Percentiles rank a stretch among this genome's conserved stretches.
Conservation (phyloP, 805 yeast genomes). For the Cyberlindnera meyerae region DNA sequence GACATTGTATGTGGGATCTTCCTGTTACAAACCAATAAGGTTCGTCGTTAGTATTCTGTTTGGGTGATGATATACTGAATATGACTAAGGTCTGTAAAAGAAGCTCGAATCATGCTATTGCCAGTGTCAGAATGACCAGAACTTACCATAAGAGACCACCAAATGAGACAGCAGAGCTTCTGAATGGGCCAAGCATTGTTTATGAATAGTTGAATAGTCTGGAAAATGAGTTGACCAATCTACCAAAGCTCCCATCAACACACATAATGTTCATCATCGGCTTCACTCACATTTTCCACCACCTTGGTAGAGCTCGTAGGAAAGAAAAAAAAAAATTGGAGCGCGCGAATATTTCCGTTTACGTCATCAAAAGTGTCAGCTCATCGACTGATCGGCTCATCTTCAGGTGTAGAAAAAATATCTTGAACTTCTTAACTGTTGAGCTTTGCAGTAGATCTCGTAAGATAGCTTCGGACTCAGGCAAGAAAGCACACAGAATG, state of each 20-base stretch:
- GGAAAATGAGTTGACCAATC: no score
- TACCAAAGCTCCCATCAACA: no score
- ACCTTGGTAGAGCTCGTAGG: not conserved
- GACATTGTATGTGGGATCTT: conserved; percentile 78
- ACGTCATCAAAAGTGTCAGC: not conserved
- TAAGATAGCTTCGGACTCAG: not conserved
- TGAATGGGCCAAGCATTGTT: conserved; percentile 69
- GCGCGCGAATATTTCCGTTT: not conserved
- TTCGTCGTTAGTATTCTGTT: conserved; percentile 7
- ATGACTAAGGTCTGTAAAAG: no score
- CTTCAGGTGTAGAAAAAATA: not conserved
- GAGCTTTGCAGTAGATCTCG: not conserved
- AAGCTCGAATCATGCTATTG: no score
- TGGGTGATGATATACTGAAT: no score
- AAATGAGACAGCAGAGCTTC: conserved; percentile 45
- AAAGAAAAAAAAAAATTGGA: not conserved
- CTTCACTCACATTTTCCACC: not conserved
- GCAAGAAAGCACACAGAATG: conserved; percentile 8
- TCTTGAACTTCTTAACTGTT: not conserved
- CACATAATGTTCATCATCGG: no score
- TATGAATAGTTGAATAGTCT: not conserved
- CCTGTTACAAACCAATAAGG: no score
- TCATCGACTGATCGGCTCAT: not conserved
- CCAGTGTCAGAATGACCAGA: no score
- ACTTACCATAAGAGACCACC: conserved; percentile 76